Conservation (phyloP, 2,329 filamentous ascomycete genomes). For the Colletotrichum sp. region DNA sequence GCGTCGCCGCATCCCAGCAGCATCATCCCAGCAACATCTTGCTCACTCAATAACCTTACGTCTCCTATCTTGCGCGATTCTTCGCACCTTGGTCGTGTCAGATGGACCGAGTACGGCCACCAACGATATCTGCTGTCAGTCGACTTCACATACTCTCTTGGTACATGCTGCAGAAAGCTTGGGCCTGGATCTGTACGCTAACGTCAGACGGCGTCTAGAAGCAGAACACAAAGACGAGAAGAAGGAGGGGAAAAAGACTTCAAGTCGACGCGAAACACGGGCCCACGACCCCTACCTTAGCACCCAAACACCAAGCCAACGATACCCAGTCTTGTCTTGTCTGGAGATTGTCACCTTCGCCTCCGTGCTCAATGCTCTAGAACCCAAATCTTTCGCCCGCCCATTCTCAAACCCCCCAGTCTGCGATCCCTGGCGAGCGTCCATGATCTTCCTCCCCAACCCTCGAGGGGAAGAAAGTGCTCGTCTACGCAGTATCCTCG, state of each 20-base stretch:
- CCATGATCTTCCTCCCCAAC: neutral
- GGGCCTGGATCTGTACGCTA: neutral
- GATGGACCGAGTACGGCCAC: neutral
- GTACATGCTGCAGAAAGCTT: neutral
- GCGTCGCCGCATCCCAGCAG: neutral
- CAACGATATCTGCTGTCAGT: neutral
- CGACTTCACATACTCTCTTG: neutral
- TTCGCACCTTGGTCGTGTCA: neutral
- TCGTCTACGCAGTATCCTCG: neutral
- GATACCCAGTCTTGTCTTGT: neutral
- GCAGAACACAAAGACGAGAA: neutral
- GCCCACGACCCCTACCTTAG: constrained; percentile 4
- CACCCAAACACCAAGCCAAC: neutral
- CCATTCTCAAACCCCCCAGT: neutral
- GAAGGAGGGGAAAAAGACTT: neutral
- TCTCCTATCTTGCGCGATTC: neutral
- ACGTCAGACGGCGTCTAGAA: constrained; percentile 1
- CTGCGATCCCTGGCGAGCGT: neutral
- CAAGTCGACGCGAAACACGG: constrained; percentile 10
- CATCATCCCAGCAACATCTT: neutral
- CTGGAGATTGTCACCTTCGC: constrained; percentile 13
- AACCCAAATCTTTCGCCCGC: neutral
- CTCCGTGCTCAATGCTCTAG: constrained; percentile 7
- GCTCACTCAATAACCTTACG: neutral
- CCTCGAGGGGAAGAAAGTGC: neutral